phyloP scores from a whole-genome alignment of 2,329 filamentous ascomycete species.

The Trichoderma brevicompactum region DNA sequence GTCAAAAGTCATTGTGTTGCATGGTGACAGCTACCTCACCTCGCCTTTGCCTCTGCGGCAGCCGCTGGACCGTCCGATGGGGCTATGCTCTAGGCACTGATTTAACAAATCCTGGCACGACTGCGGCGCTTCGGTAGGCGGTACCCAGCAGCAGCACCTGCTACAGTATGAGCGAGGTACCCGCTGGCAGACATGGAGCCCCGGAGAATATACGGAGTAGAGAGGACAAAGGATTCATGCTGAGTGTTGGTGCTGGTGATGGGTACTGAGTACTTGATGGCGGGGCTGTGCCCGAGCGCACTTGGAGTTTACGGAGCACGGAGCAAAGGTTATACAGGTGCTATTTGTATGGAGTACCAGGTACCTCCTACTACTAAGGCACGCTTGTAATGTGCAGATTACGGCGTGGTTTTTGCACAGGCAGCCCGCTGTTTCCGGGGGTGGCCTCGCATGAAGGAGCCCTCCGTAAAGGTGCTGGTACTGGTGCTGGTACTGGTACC shows the following conservation, averaged over 20 bases:
- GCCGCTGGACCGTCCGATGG: not conserved
- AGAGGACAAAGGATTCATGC: not conserved
- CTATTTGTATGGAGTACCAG: not conserved
- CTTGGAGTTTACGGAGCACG: not conserved
- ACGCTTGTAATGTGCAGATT: not conserved
- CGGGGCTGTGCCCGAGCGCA: constrained; percentile 15
- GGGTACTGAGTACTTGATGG: constrained; percentile 21
- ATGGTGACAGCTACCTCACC: not conserved
- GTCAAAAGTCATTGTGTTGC: not conserved
- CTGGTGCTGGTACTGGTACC: no score
- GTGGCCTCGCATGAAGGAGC: constrained; percentile 6
- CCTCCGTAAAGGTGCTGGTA: no score
- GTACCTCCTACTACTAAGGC: not conserved
- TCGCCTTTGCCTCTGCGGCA: not conserved
- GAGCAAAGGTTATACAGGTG: not conserved
- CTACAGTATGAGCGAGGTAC: no score
- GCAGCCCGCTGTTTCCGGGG: constrained; percentile 10
- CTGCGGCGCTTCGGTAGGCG: not conserved
- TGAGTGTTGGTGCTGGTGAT: no score
- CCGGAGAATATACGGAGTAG: constrained; percentile 20
- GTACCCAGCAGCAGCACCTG: not conserved
- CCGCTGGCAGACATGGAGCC: constrained; percentile 1
- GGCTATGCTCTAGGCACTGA: constrained; percentile 18
- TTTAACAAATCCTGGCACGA: not conserved
- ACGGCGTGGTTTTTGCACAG: constrained; percentile 1